Conservation (phyloP, 2,329 filamentous ascomycete genomes). For the Aspergillaceae sp. region DNA sequence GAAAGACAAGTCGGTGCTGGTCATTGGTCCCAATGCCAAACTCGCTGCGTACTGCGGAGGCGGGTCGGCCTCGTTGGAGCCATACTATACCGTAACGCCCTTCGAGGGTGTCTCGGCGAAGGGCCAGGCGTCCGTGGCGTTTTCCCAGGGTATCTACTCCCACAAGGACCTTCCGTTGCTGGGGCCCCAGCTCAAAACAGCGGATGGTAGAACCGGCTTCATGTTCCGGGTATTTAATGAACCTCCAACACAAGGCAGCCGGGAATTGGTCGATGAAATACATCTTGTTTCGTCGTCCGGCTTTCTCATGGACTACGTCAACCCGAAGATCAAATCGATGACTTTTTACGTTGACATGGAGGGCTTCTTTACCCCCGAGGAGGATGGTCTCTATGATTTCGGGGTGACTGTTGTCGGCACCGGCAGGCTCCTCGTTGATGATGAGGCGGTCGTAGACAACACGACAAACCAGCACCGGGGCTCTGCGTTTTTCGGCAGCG, state of each 20-base stretch:
- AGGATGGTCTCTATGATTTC: conserved; percentile 55
- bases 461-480: conserved; percentile 55
- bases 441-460: conserved; percentile 56
- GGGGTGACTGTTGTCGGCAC: conserved; percentile 59
- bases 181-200: conserved; percentile 44
- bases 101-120: conserved; percentile 36
- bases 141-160: conserved; percentile 55
- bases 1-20: conserved; percentile 39
- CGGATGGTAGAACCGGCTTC: conserved; percentile 50
- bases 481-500: conserved; percentile 57
- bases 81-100: conserved; percentile 39
- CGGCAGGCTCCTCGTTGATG: conserved; percentile 57
- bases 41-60: conserved; percentile 48
- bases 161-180: conserved; percentile 57
- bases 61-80: conserved; percentile 50
- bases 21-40: conserved; percentile 49
- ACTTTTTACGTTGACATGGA: conserved; percentile 56
- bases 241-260: conserved; percentile 40
- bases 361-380: conserved; percentile 51
- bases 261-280: conserved; percentile 46
- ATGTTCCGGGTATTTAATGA: conserved; percentile 56
- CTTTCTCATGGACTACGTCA: conserved; percentile 46
- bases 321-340: conserved; percentile 44
- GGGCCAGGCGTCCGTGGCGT: conserved; percentile 34
- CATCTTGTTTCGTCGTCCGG: conserved; percentile 37